phyloP scores from a whole-genome alignment of 1,284 basidiomycete genomes.

The Moesziomyces aphidis region DNA sequence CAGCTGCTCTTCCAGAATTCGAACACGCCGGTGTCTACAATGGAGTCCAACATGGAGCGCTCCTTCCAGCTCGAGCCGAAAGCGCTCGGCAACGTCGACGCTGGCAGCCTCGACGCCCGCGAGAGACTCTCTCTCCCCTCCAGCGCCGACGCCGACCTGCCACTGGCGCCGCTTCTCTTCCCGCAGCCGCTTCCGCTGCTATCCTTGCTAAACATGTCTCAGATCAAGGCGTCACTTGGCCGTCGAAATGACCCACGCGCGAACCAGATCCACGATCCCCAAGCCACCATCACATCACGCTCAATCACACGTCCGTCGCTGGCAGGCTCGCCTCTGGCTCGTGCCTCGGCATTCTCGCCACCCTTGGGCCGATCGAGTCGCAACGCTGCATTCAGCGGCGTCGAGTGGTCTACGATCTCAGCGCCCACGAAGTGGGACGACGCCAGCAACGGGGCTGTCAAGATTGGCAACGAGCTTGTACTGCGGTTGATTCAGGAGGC shows the following conservation, averaged over 20 bases:
- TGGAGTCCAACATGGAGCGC: slow-evolving; percentile 28
- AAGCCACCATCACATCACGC: slow-evolving; percentile 42
- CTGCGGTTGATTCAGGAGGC: slow-evolving; percentile 42
- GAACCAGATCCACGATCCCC: slow-evolving; percentile 19
- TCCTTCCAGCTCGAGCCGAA: slow-evolving; percentile 56
- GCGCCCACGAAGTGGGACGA: slow-evolving; percentile 20
- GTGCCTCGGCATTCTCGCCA: slow-evolving; percentile 41
- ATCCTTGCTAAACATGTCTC: slow-evolving; percentile 42
- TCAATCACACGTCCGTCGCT: slow-evolving; percentile 30
- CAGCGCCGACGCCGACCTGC: slow-evolving; percentile 21
- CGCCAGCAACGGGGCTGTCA: slow-evolving; percentile 19
- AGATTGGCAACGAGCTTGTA: slow-evolving; percentile 56
- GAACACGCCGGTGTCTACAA: slow-evolving; percentile 1
- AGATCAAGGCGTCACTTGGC: slow-evolving; percentile 25
- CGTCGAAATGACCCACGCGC: slow-evolving; percentile 18
- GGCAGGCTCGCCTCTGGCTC: slow-evolving; percentile 43
- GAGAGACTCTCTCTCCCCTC: slow-evolving; percentile 25
- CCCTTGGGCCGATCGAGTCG: slow-evolving; percentile 14
- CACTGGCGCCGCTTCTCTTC: slow-evolving; percentile 55
- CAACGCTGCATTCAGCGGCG: slow-evolving; percentile 36
- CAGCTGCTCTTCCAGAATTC: slow-evolving; percentile 43
- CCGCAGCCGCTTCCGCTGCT: slow-evolving; percentile 56
- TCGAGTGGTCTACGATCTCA: slow-evolving; percentile 44
- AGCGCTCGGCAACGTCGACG: slow-evolving; percentile 50
- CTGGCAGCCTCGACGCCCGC: slow-evolving; percentile 22